Base-by-base conservation (phyloP, 345 rosid species). In the Eucalyptus erythrocorys region DNA sequence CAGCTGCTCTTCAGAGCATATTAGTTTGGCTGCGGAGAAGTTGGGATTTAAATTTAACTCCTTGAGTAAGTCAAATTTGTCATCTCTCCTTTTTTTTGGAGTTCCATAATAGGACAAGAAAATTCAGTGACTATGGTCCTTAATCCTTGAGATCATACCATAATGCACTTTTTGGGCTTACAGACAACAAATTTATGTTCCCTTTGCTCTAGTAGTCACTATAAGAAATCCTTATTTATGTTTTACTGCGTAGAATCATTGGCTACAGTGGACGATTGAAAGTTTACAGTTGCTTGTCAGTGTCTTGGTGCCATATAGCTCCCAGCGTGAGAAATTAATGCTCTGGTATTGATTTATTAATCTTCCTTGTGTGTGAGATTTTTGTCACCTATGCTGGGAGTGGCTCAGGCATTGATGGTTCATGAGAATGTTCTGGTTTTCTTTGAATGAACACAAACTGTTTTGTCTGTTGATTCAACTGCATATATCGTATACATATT, bases 21-120 rank as follows among this genome's bases (percentile, higher is more conserved):
- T 96, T 94, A 92, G 89, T 88, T 91, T 96, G 87, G 99, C 99
- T 85, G 96, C 99, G 84, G 95, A 97, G 89, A 97, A 94, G 91
- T 90, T 97, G 93, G 96, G 99, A n/a, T 96, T 97, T 90, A 93
- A 95, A 89, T 96, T 97, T 90, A 91, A 91, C 81, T 87, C 92
- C 8, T 90, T 80, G 80, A 76, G 84, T 94, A 94, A 90, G 93
- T 99, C 96, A 93, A 93, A 98, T 92, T 88, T 47, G 24, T 51
- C 64, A 27, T 45, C 13, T 61, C 80, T 10, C 10, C 64, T 85
- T 85, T 81, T 51, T 12, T 43, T 61, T 61, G 27, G 84, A 76
- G 47, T 40, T 40, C 26, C 47, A 40, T 76, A 37, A 21, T 76
- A 40, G 27, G 14, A 40, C 13, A 76, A 76, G 82, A 40, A 40